Evolutionary conservation across 257 asterid species (phyloP).

Genomic region (Solanum paucissectum): DNA sequence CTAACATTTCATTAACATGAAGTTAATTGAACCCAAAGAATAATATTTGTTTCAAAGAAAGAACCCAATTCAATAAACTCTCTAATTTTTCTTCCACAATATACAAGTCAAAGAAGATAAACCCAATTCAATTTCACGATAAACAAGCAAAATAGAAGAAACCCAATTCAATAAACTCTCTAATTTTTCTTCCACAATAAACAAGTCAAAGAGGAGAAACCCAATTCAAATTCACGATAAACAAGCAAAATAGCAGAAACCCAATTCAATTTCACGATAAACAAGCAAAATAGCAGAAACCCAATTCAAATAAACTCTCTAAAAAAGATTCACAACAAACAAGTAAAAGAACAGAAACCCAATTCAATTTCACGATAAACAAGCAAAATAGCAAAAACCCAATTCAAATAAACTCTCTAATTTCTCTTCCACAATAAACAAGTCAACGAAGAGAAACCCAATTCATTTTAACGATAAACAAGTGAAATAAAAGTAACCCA

Average conservation of each 20-base stretch:
- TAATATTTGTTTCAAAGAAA: neutral
- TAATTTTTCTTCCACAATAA: neutral
- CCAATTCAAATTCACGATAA: neutral
- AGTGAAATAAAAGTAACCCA: neutral
- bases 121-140: neutral
- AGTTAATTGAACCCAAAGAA: neutral
- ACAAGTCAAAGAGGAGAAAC: neutral
- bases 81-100: neutral
- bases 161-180: neutral
- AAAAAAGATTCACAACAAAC: neutral
- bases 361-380: neutral
- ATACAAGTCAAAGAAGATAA: neutral
- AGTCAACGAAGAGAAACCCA: neutral
- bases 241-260: neutral
- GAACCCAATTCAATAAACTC: neutral
- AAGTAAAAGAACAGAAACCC: neutral
- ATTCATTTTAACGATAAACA: neutral
- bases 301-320: neutral
- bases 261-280: neutral
- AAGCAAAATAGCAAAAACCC: neutral
- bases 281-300: neutral
- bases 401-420: neutral
- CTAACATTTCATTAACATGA: neutral
- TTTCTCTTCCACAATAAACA: neutral
- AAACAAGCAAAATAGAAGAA: neutral